phyloP scores from a whole-genome alignment of 1,139 yeast species.

The Pichia sp. region DNA sequence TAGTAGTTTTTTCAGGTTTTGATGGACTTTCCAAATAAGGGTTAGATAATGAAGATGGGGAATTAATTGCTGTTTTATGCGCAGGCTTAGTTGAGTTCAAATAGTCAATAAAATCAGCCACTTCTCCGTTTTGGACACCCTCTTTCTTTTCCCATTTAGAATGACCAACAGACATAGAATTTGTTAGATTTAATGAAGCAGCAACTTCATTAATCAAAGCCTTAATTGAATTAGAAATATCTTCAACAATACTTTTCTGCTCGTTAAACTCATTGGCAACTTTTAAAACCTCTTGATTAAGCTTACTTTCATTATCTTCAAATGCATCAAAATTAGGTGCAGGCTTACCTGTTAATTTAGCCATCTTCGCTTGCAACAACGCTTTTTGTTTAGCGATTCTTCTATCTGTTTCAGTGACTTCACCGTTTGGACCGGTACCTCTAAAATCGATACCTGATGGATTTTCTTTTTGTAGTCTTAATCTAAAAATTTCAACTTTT shows the following conservation, averaged over 20 bases:
- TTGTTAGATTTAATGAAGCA: constrained; percentile 38
- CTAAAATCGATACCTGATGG: constrained; percentile 61
- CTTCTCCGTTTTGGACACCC: constrained; percentile 62
- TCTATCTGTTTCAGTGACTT: constrained; percentile 73
- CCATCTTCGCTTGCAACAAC: constrained; percentile 74
- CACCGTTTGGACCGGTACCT: constrained; percentile 84
- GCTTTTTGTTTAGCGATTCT: constrained; percentile 76
- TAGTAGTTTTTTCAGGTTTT: background rate
- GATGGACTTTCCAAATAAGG: constrained; percentile 7
- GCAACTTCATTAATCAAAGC: constrained; percentile 63
- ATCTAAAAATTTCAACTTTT: constrained; percentile 57
- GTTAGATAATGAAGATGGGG: constrained; percentile 8
- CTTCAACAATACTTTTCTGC: constrained; percentile 56
- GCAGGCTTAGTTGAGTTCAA: constrained; percentile 36
- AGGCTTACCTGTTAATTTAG: constrained; percentile 78
- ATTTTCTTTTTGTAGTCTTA: constrained; percentile 48
- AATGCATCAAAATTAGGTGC: constrained; percentile 41
- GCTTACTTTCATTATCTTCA: constrained; percentile 50
- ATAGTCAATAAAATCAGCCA: constrained; percentile 55
- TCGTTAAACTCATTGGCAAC: constrained; percentile 51
- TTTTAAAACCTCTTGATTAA: constrained; percentile 48
- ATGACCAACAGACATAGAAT: constrained; percentile 47
- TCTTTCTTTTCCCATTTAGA: constrained; percentile 82
- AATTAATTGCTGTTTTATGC: constrained; percentile 18
- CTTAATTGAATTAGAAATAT: constrained; percentile 66